Conservation (phyloP, 441 rosid genomes). For the Adansonia gregorii region DNA sequence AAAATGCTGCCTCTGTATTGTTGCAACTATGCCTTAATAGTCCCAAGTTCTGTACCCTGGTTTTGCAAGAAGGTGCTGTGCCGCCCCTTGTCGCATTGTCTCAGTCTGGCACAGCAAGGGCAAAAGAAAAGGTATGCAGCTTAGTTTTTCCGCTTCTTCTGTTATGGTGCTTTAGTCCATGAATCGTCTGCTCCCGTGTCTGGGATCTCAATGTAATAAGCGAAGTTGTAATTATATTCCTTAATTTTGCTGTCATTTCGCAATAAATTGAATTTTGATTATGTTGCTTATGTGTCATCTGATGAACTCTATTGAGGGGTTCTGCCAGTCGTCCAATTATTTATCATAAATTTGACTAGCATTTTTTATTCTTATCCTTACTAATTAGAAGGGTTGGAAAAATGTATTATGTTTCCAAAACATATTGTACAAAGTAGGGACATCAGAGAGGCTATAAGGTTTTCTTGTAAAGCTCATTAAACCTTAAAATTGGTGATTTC, state of each 20-base stretch:
- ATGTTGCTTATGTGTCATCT: background rate
- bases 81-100: constrained; percentile 93
- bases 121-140: background rate
- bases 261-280: background rate
- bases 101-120: constrained; percentile 73
- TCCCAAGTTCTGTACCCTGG: constrained; percentile 79
- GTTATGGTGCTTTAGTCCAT: constrained; percentile 2
- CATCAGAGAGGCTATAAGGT: background rate
- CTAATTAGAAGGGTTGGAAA: background rate
- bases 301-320: background rate
- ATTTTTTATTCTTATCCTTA: background rate
- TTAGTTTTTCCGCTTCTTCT: background rate
- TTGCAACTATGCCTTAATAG: constrained; percentile 76
- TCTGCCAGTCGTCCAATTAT: background rate
- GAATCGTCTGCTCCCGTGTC: background rate
- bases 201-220: background rate
- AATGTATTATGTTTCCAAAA: background rate
- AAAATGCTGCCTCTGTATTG: constrained; percentile 82
- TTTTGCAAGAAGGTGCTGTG: constrained; percentile 97
- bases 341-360: background rate
- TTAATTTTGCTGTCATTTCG: constrained; percentile 3
- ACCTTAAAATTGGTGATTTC: constrained; percentile 12
- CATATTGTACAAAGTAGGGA: background rate
- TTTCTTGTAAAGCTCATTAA: background rate
- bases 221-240: background rate